phyloP scores from a whole-genome alignment of 2,329 filamentous ascomycete genomes.

The Diplodia mutila region DNA sequence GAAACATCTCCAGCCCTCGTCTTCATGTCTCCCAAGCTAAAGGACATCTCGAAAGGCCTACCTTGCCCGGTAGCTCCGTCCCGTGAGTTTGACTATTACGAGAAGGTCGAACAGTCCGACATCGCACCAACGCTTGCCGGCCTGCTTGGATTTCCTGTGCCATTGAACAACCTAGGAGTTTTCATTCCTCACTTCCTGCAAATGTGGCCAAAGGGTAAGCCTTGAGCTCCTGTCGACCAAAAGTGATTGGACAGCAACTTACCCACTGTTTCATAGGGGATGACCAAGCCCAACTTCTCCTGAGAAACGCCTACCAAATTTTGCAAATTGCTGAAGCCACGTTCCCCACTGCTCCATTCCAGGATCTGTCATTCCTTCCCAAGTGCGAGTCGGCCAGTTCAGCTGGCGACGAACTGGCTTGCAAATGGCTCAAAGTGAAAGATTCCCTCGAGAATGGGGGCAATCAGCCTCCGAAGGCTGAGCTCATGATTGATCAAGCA shows the following conservation, averaged over 20 bases:
- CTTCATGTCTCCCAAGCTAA: conserved; percentile 85
- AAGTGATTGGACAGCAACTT: background rate
- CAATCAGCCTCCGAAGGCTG: background rate
- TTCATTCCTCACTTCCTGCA: conserved; percentile 78
- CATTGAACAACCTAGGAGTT: conserved; percentile 86
- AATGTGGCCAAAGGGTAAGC: conserved; percentile 70
- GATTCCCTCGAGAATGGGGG: conserved; percentile 4
- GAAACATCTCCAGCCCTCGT: conserved; percentile 93
- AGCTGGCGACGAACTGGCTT: conserved; percentile 58
- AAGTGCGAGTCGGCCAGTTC: conserved; percentile 30
- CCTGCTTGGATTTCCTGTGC: conserved; percentile 83
- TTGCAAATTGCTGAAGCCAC: conserved; percentile 75
- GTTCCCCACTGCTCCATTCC: conserved; percentile 62
- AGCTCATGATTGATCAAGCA: background rate
- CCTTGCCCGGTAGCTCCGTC: conserved; percentile 61
- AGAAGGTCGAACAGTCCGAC: conserved; percentile 88
- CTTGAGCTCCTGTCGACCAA: background rate
- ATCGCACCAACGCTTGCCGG: conserved; percentile 87
- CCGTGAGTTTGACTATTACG: conserved; percentile 82
- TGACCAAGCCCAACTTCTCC: conserved; percentile 69
- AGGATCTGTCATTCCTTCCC: conserved; percentile 31
- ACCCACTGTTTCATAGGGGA: conserved; percentile 34
- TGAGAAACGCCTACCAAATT: conserved; percentile 81
- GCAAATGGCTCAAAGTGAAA: conserved; percentile 63
- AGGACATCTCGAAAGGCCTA: conserved; percentile 52